Evolutionary conservation across 306 rosid species (phyloP).

Genomic region (Ormosia semicastrata): DNA sequence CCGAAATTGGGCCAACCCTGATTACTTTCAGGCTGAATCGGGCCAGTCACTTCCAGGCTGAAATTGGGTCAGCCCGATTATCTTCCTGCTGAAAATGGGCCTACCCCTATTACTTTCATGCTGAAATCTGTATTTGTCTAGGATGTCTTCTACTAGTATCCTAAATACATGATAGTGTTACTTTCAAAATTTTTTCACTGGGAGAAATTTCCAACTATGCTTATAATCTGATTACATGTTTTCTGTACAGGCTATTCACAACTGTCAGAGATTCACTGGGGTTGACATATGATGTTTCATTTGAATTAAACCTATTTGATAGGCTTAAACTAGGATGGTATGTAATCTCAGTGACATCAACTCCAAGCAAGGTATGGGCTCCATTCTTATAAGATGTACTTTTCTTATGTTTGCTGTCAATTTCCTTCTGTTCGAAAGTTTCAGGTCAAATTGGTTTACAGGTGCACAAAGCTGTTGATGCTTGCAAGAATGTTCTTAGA

Average conservation of each 20-base stretch:
- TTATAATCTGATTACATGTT: slow-evolving; percentile 25
- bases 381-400: slow-evolving; percentile 22
- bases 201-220: slow-evolving; percentile 13
- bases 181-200: neutral
- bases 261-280: slow-evolving; percentile 96
- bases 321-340: slow-evolving; percentile 96
- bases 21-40: neutral
- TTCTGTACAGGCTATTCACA: slow-evolving; percentile 82
- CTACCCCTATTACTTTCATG: neutral
- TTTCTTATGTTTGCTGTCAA: slow-evolving; percentile 4
- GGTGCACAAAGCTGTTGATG: slow-evolving; percentile 97
- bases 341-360: slow-evolving; percentile 95
- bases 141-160: neutral
- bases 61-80: neutral
- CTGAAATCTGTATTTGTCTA: neutral
- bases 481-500: slow-evolving; percentile 95
- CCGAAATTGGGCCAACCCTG: neutral
- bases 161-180: neutral
- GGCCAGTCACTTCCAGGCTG: neutral
- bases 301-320: slow-evolving; percentile 88
- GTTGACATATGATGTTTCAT: slow-evolving; percentile 94
- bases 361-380: slow-evolving; percentile 83
- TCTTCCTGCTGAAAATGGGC: neutral
- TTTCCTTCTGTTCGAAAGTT: slow-evolving; percentile 25
- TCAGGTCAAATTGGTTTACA: slow-evolving; percentile 39